phyloP scores from a whole-genome alignment of 2,329 filamentous ascomycete genomes.

The Botrytis tulipae region DNA sequence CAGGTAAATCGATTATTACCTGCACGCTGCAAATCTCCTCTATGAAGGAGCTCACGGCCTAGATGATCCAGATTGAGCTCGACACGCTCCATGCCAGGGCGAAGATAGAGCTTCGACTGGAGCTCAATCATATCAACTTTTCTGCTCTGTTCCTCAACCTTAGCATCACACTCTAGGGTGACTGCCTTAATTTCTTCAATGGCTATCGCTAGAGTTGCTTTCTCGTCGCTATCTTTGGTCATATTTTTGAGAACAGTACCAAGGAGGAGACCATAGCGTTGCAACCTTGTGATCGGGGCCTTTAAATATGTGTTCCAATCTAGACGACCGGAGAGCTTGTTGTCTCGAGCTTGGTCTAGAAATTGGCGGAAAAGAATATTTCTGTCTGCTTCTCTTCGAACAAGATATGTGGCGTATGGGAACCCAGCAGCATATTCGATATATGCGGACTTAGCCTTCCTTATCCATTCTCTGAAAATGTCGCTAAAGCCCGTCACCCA shows the following conservation, averaged over 20 bases:
- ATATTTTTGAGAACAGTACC: constrained; percentile 82
- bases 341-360: constrained; percentile 72
- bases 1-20: constrained; percentile 87
- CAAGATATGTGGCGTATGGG: constrained; percentile 76
- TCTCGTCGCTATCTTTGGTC: constrained; percentile 82
- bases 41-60: constrained; percentile 84
- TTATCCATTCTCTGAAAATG: constrained; percentile 96
- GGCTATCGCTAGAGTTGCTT: constrained; percentile 75
- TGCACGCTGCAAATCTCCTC: constrained; percentile 85
- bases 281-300: constrained; percentile 85
- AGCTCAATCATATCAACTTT: constrained; percentile 88
- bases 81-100: constrained; percentile 84
- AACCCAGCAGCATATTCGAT: constrained; percentile 89
- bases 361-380: constrained; percentile 88
- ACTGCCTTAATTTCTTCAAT: constrained; percentile 90
- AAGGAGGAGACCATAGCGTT: constrained; percentile 83
- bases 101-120: constrained; percentile 75
- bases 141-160: constrained; percentile 88
- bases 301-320: constrained; percentile 96
- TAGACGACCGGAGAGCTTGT: constrained; percentile 77
- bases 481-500: constrained; percentile 95
- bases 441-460: constrained; percentile 85
- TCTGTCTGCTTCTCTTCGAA: constrained; percentile 78
- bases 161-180: constrained; percentile 84
- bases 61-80: constrained; percentile 89